Base-by-base conservation (phyloP, 495 filamentous ascomycete species). In the Polyplosphaeria fusca region DNA sequence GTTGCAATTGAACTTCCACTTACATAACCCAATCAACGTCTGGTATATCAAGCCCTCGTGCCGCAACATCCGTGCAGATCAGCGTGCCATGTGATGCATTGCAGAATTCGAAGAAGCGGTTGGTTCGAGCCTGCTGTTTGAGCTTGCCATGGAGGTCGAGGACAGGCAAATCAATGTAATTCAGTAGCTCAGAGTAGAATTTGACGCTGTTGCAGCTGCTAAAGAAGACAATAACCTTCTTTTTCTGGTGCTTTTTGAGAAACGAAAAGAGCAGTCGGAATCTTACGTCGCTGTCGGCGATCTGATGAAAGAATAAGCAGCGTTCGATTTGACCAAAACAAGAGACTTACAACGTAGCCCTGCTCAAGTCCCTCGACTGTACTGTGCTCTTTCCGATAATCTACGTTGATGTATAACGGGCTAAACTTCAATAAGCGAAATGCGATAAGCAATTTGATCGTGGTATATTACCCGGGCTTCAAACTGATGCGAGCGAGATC, bases 191-290 rank as follows among this genome's bases (percentile, higher is more conserved):
- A 13, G 89, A 81, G 73, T 95, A 87, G 74, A 95, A 95, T 65
- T 95, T 95, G 51, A 97, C 93, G 47, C 86, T 91, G 63, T 88
- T 89, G 67, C 93, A 97, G 69, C 86, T 91, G 35, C 86, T 91
- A 73, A 95, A 88, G 77, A 98, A 96, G 37, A 98, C 92, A 59
- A 98, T 95, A 60, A 95, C 86, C 77, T 96, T 97, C 80, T 96
- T 97, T 69, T 86, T 86, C 63, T 86, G 77, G 73, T 87, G 89
- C 64, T 85, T 83, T 76, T 96, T 95, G 30, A 98, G 76, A 79
- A 98, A 97, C 0, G 91, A 91, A 77, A 97, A 98, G 40, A 98
- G 81, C 7, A 98, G 79, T 13, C 95, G 73, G 77, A 98, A 98
- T 28, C 93, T 84, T 72, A 94, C 87, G 70, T 97, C 92, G 2